Base-by-base conservation (phyloP, 129 eudicot genomes). In the Tanacetum coccineum region DNA sequence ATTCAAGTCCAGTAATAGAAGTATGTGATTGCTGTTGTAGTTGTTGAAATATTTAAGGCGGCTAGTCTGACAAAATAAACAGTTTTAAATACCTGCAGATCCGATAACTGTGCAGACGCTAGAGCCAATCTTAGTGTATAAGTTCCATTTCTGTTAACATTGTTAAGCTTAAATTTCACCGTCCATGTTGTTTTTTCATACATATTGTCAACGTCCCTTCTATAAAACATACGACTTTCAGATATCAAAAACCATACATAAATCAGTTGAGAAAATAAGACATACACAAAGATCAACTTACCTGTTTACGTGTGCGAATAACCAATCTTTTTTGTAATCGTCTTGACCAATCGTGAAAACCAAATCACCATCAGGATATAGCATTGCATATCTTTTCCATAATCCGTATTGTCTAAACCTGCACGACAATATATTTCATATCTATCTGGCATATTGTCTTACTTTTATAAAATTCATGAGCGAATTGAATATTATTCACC, bases 151-250 rank as follows among this genome's bases (percentile, higher is more conserved):
- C 72, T 70, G 30, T 65, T 55, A 36, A 76, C 47, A 12, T 59
- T 73, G 19, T 55, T 50, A 55, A 87, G 79, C 39, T 14, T 64
- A 85, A 94, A 94, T 54, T 78, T 87, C 58, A 89, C 87, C 26
- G 85, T 83, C 97, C 99, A 94, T 72, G 95, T 94, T 3, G 99
- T 89, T 57, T 79, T 83, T 60, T 67, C 64, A 22, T 80, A 94
- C 3, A 77, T 77, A 39, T 77, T 70, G 17, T 79, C 69, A 36
- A 19, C 80, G 7, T 36, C 73, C 81, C 81, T 89, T 82, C 99
- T 94, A 54, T 47, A 9, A 60, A 30, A 26, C 20, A 28, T 12
- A 7, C 6, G 15, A 32, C 6, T 11, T 60, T 28, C 22, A 36
- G 9, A 39, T 32, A 0, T 0, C 11, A 60, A 5, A 59, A 30